phyloP scores from a whole-genome alignment of 805 yeast species.

The Candida lessepsii region DNA sequence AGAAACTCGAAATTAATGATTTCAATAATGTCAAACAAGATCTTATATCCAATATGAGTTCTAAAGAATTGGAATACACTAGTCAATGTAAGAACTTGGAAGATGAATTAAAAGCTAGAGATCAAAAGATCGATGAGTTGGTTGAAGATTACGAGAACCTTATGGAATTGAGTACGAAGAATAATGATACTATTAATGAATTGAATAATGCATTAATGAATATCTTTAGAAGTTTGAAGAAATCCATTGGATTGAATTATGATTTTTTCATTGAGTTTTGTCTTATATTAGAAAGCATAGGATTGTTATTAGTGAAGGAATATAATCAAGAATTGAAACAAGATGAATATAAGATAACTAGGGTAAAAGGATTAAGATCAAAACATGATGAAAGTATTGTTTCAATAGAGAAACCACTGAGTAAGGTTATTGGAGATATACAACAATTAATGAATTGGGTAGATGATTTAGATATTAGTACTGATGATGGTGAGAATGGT shows the following conservation, averaged over 20 bases:
- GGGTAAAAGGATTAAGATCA: constrained; percentile 77
- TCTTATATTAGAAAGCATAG: constrained; percentile 68
- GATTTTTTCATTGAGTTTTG: constrained; percentile 47
- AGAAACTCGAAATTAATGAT: constrained; percentile 22
- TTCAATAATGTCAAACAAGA: constrained; percentile 52
- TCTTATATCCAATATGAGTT: constrained; percentile 63
- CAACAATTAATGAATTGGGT: constrained; percentile 48
- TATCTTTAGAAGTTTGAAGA: constrained; percentile 17
- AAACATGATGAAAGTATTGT: constrained; percentile 28
- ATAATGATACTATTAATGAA: constrained; percentile 24
- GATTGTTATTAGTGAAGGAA: constrained; percentile 59
- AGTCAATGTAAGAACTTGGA: constrained; percentile 51
- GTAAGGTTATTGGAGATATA: constrained; percentile 43
- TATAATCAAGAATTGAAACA: constrained; percentile 17
- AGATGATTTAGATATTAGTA: constrained; percentile 20
- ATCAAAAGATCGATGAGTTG: constrained; percentile 46
- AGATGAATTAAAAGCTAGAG: constrained; percentile 48
- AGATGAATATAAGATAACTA: constrained; percentile 50
- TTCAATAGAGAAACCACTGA: constrained; percentile 32
- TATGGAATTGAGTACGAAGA: constrained; percentile 38
- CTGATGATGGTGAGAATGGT: neutral
- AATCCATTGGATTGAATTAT: constrained; percentile 19
- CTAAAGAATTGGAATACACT: constrained; percentile 58
- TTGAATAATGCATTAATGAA: constrained; percentile 22
- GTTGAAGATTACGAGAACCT: constrained; percentile 41